Conservation (phyloP, 805 yeast genomes). For the Trichomonascus vanleenenianus region DNA sequence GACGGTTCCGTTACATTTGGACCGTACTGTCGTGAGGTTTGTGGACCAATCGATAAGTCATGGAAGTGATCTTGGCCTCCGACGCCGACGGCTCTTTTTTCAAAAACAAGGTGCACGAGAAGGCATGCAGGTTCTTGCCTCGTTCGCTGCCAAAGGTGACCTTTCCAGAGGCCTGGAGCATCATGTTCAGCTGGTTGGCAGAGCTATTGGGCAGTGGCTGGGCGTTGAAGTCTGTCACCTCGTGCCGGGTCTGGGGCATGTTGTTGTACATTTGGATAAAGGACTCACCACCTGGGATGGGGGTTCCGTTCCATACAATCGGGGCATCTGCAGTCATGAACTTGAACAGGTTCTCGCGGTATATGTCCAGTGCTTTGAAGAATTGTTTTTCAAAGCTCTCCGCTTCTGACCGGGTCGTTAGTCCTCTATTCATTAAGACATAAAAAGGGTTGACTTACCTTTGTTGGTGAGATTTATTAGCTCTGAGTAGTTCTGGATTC, state of each 20-base stretch:
- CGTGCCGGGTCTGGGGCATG: conserved; percentile 32
- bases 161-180: conserved; percentile 28
- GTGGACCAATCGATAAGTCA: conserved; percentile 31
- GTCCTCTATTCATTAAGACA: too few species aligned
- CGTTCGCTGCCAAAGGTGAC: conserved; percentile 29
- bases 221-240: conserved; percentile 28
- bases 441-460: too few species aligned
- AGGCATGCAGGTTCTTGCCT: conserved; percentile 25
- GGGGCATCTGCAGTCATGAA: conserved; percentile 26
- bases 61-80: conserved; percentile 18
- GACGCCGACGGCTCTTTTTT: conserved; percentile 17
- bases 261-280: conserved; percentile 27
- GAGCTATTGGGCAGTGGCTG: conserved; percentile 37
- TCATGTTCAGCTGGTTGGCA: conserved; percentile 35
- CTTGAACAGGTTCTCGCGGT: conserved; percentile 21
- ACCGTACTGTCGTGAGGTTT: conserved; percentile 25
- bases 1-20: conserved; percentile 5
- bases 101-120: conserved; percentile 25
- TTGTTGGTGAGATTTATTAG: too few species aligned
- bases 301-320: conserved; percentile 36
- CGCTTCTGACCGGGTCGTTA: conserved; percentile 11
- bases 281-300: conserved; percentile 32
- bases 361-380: conserved; percentile 28
- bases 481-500: too few species aligned
- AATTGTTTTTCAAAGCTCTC: conserved; percentile 23